phyloP scores from a whole-genome alignment of 2,329 filamentous ascomycete genomes.

The Microsporum ferrugineum region DNA sequence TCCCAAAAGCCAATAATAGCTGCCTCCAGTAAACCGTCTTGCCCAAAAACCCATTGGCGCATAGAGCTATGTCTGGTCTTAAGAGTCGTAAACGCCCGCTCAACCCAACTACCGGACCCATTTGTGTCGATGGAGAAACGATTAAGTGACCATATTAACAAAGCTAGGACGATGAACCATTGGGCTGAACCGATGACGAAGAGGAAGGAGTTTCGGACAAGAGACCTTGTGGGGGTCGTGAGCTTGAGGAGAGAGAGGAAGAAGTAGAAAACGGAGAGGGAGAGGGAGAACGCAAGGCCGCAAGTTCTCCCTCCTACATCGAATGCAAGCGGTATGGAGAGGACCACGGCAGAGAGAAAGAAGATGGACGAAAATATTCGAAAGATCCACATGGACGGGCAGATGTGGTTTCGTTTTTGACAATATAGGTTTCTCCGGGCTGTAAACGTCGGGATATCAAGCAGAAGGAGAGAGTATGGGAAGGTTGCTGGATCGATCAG shows the following conservation, averaged over 20 bases:
- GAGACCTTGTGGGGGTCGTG: slow-evolving; percentile 65
- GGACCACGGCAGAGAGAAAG: slow-evolving; percentile 84
- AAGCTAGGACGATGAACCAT: slow-evolving; percentile 71
- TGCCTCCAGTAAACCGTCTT: slow-evolving; percentile 67
- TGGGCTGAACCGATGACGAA: slow-evolving; percentile 63
- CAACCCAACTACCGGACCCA: slow-evolving; percentile 59
- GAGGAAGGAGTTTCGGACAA: slow-evolving; percentile 60
- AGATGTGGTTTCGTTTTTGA: not conserved
- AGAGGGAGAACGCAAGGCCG: slow-evolving; percentile 84
- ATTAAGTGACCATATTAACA: slow-evolving; percentile 91
- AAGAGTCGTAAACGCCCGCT: slow-evolving; percentile 61
- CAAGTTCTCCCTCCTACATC: slow-evolving; percentile 94
- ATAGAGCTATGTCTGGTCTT: slow-evolving; percentile 50
- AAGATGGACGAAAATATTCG: slow-evolving; percentile 65
- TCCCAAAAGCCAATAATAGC: slow-evolving; percentile 80
- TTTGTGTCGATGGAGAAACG: slow-evolving; percentile 89
- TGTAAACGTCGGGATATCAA: not conserved
- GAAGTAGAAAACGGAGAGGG: slow-evolving; percentile 83
- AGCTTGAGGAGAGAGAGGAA: slow-evolving; percentile 71
- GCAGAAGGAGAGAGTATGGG: not conserved
- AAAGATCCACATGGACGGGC: slow-evolving; percentile 65
- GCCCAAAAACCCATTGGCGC: slow-evolving; percentile 79
- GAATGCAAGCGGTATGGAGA: slow-evolving; percentile 93
- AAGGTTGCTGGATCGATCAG: too few relatives aligned
- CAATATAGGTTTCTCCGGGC: too few relatives aligned